Evolutionary conservation across 441 rosid species (phyloP), one percentile per base, ranked within the genome.

Genomic region (Gossypium gossypioides): DNA sequence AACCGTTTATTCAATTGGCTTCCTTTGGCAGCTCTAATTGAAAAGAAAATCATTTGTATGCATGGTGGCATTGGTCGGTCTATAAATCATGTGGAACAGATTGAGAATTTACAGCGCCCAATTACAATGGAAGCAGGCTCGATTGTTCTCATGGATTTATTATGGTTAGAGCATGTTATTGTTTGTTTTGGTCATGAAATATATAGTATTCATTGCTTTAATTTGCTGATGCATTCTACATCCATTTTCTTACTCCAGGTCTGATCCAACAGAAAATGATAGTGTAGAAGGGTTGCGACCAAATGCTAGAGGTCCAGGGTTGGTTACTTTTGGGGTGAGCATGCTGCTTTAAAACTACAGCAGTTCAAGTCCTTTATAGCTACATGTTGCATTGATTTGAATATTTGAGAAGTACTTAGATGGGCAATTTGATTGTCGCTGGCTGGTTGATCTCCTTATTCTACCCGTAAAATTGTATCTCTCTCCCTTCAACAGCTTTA

Each of bases 21-120:
- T 75, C 98, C 99, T 75, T 77, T 95, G 76, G 98, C 98, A 29
- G 99, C 99, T 76, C 75, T 92, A 63, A 95, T 95, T 61, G 99
- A 95, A 81, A 95, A 92, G 86, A 95, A 95, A 82, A 95, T 95
- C 60, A 89, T 95, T 66, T 95, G 99, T 78, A 92, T 95, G 99
- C 99, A 95, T 76, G 99, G 99, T 50, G 99, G 99, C 72, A 95
- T 95, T 79, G 99, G 99, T 71, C 90, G 99, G 72, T 95, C 98
- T 21, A 95, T 95, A 81, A 95, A 91, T 85, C 96, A 92, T 69
- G 88, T 95, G 64, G 97, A 95, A 75, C 99, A 95, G 84, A 95
- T 95, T 68, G 96, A 91, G 82, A 95, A 78, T 78, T 82, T 95
- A 60, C 95, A 91, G 76, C 98, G 98, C 73, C 98, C 99, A 65